Evolutionary conservation across 305 asterid species (phyloP).

Genomic region (Solanum chacoense): DNA sequence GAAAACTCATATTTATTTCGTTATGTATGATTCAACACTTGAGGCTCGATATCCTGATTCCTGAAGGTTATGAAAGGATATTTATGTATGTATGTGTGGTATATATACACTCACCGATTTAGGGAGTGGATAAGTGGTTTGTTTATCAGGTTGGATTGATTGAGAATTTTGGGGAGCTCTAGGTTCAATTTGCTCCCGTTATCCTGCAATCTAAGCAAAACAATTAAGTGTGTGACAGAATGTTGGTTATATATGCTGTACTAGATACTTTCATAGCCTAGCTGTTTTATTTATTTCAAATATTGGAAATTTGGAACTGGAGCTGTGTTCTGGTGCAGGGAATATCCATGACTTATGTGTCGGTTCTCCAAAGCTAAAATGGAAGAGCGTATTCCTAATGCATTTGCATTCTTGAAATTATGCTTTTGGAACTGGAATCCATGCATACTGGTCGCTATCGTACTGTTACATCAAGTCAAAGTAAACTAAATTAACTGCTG

Average conservation of each 20-base stretch:
- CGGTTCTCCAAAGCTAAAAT: not conserved
- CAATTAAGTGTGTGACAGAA: not conserved
- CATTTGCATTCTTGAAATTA: not conserved
- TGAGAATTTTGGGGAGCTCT: not conserved
- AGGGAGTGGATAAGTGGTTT: not conserved
- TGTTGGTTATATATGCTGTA: not conserved
- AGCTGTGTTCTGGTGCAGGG: not conserved
- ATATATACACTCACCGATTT: not conserved
- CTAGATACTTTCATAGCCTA: not conserved
- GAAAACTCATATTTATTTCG: not conserved
- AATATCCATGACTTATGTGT: not conserved
- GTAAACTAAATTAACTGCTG: not conserved
- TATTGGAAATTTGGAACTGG: not conserved
- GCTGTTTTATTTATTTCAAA: not conserved
- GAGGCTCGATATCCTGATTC: not conserved
- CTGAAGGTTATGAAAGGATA: too few species aligned
- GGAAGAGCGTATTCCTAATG: not conserved
- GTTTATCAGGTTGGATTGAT: not conserved
- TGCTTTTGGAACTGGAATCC: not conserved
- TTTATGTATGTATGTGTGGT: not conserved
- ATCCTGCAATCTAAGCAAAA: not conserved
- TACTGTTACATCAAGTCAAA: not conserved
- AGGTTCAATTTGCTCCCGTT: not conserved
- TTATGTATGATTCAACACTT: not conserved
- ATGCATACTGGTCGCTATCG: not conserved